A percentile compares a stretch with the other conserved stretches of the same genome.
Evolutionary conservation across 2,329 filamentous ascomycete genomes (phyloP).

Genomic region (Amylocarpus encephaloides): DNA sequence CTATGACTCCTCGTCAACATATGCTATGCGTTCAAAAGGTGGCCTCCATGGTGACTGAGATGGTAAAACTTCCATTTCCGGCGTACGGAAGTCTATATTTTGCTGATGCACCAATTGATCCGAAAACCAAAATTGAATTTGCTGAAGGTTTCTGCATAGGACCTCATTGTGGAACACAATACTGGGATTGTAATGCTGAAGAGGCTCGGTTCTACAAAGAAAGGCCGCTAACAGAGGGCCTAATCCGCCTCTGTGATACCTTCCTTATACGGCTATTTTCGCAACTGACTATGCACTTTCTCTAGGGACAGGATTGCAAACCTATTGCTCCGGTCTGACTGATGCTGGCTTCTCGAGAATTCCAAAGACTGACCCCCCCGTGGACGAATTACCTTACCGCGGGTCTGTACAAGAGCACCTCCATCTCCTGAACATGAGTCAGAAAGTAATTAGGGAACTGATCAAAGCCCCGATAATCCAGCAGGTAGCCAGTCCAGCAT

Average conservation of each 20-base stretch:
- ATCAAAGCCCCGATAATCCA: constrained; percentile 25
- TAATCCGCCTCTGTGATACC: too few species aligned
- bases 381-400: constrained; percentile 30
- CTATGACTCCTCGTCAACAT: constrained; percentile 28
- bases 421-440: constrained; percentile 29
- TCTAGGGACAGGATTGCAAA: constrained; percentile 31
- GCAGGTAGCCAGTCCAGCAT: constrained; percentile 27
- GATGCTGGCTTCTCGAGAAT: constrained; percentile 35
- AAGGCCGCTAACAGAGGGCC: constrained; percentile 32
- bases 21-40: constrained; percentile 20
- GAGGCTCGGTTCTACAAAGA: constrained; percentile 18
- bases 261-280: constrained; percentile 10
- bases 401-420: constrained; percentile 33
- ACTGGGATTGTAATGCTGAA: constrained; percentile 28
- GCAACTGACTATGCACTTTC: neutral
- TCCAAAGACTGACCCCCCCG: constrained; percentile 21
- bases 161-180: constrained; percentile 26
- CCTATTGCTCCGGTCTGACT: constrained; percentile 34
- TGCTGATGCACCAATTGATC: constrained; percentile 9
- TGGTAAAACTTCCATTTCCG: constrained; percentile 29
- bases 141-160: constrained; percentile 28
- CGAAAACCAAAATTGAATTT: constrained; percentile 7
- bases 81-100: constrained; percentile 34
- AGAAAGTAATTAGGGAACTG: constrained; percentile 29
- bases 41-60: constrained; percentile 10